These are phyloP conservation scores for Aureobasidium sp. DNA, from an alignment of 2,329 filamentous ascomycete genomes.

Conservation along the genomic window DNA sequence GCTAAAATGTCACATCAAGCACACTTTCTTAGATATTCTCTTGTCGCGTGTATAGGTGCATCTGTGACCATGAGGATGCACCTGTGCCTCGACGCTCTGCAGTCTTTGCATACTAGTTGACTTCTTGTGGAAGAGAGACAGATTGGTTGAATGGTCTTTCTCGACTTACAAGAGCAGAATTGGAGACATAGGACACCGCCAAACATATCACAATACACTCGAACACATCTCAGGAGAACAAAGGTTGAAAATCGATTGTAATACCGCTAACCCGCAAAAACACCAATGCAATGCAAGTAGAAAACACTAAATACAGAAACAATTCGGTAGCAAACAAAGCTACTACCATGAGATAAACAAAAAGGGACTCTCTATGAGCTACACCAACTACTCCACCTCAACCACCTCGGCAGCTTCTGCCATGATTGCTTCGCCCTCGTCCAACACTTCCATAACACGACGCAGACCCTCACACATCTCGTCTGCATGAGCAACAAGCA, in stretches of 20 bases:
- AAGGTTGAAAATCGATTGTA: background rate
- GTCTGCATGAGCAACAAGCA: constrained; percentile 80
- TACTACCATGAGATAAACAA: background rate
- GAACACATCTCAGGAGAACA: background rate
- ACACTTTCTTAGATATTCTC: background rate
- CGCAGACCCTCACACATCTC: constrained; percentile 78
- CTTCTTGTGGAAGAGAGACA: background rate
- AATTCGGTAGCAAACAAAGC: background rate
- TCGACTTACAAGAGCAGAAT: background rate
- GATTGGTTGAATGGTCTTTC: too few species aligned
- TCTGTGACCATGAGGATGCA: background rate
- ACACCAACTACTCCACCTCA: background rate
- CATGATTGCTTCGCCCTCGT: constrained; percentile 90
- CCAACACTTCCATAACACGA: constrained; percentile 77
- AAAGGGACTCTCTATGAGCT: background rate
- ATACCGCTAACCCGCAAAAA: background rate
- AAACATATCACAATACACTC: background rate
- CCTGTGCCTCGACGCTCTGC: background rate
- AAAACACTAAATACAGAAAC: background rate
- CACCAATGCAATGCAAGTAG: background rate
- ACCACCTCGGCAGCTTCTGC: constrained; percentile 13
- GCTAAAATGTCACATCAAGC: background rate
- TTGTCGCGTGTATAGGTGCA: background rate
- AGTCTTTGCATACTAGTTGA: background rate
- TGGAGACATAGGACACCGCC: background rate